Conservation (phyloP, 345 rosid species). For the Sisymbrium irio region DNA sequence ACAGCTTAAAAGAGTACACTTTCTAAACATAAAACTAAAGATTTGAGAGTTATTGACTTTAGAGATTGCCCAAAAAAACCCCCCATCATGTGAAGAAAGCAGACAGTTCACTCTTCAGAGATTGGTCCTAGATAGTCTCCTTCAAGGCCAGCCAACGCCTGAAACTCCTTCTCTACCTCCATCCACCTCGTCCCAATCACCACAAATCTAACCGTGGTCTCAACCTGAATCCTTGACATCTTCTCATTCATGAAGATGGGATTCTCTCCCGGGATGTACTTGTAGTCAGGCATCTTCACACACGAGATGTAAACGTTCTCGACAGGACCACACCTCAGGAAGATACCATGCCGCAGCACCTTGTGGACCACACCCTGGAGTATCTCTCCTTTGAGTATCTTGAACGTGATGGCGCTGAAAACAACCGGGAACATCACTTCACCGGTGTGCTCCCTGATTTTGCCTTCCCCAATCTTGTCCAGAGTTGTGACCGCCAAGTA, state of each 20-base stretch:
- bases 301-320: constrained; percentile 59
- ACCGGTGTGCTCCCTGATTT: constrained; percentile 60
- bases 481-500: constrained; percentile 53
- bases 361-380: constrained; percentile 67
- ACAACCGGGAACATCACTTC: constrained; percentile 78
- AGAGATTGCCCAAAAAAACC: neutral
- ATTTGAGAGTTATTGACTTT: neutral
- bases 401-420: constrained; percentile 73
- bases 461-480: constrained; percentile 71
- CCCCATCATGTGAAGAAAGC: neutral
- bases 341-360: constrained; percentile 81
- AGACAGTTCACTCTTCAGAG: constrained; percentile 27
- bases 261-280: constrained; percentile 60
- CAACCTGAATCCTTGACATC: constrained; percentile 59
- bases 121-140: constrained; percentile 76
- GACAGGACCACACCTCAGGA: constrained; percentile 69
- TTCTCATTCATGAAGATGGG: constrained; percentile 64
- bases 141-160: constrained; percentile 75
- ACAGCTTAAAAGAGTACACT: neutral
- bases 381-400: constrained; percentile 77
- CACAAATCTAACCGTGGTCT: constrained; percentile 47
- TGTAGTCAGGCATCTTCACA: constrained; percentile 64
- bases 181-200: constrained; percentile 79
- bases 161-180: constrained; percentile 82
- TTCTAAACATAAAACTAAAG: neutral